These are phyloP conservation scores for Mycena albidolilacea DNA, from an alignment of 768 basidiomycete species.

Conservation along the genomic window DNA sequence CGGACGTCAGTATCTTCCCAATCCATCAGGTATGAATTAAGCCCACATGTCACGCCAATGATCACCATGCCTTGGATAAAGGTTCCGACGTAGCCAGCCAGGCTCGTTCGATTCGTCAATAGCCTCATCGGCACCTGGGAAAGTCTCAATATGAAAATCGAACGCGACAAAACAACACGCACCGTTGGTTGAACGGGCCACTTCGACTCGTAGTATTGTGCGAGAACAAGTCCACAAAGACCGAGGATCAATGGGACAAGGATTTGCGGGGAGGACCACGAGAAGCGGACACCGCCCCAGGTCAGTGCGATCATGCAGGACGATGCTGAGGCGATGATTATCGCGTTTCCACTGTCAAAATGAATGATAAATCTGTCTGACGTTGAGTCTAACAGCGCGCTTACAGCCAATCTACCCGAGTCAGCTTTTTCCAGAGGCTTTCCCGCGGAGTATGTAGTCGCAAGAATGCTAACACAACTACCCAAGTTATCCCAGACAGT, in stretches of 20 bases:
- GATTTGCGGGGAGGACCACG: conserved; percentile 56
- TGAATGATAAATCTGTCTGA: neutral
- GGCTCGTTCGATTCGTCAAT: conserved; percentile 9
- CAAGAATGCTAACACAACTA: conserved; percentile 1
- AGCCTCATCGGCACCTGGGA: conserved; percentile 2
- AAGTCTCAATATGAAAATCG: neutral
- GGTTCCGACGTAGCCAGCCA: conserved; percentile 11
- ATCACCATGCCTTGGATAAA: conserved; percentile 18
- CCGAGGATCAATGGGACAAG: conserved; percentile 62
- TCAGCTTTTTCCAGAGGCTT: neutral
- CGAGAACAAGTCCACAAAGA: conserved; percentile 17
- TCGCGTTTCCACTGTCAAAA: conserved; percentile 50
- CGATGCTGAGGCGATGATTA: conserved; percentile 48
- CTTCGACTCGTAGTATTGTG: conserved; percentile 1
- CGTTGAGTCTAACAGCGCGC: neutral
- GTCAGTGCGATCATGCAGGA: conserved; percentile 51
- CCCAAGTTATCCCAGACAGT: neutral
- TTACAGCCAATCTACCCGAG: conserved; percentile 21
- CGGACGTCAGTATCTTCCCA: neutral
- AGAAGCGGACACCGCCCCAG: conserved; percentile 56
- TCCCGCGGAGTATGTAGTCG: conserved; percentile 8
- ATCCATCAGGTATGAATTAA: neutral
- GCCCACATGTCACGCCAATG: conserved; percentile 8
- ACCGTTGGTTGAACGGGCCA: conserved; percentile 19
- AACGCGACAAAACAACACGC: neutral